These are phyloP conservation scores for Porcisia deanei DNA, from an alignment of 208 protist species.

Conservation along the genomic window DNA sequence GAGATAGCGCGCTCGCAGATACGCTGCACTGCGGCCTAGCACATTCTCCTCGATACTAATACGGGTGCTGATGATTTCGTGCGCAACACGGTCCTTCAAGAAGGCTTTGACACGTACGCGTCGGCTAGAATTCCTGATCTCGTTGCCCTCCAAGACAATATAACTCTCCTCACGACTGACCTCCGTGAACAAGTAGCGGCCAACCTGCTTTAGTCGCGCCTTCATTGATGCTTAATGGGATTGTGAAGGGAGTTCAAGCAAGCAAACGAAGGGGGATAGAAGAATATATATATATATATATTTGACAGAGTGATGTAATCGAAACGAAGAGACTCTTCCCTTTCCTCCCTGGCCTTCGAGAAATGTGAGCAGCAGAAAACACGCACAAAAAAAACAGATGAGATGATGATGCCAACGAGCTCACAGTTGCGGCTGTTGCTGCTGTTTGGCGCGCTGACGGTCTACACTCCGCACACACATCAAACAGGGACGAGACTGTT, in stretches of 20 bases:
- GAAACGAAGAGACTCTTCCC: no score
- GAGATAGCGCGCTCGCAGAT: conserved; percentile 15
- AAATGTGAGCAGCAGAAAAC: neutral
- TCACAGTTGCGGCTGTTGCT: no score
- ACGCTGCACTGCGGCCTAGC: conserved; percentile 17
- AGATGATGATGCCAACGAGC: no score
- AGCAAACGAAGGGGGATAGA: no score
- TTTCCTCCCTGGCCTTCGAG: no score
- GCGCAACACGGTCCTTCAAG: conserved; percentile 22
- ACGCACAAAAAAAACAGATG: neutral
- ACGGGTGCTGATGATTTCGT: conserved; percentile 15
- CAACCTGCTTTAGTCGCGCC: conserved; percentile 3
- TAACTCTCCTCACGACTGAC: conserved; percentile 17
- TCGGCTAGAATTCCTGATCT: conserved; percentile 7
- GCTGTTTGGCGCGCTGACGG: no score
- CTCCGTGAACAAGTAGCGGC: conserved; percentile 28
- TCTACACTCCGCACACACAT: no score
- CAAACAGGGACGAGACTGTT: no score
- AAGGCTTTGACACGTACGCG: conserved; percentile 29
- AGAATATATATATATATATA: neutral
- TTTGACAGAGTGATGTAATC: neutral
- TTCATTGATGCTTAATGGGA: neutral
- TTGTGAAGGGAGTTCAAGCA: no score
- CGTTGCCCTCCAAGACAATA: conserved; percentile 30
- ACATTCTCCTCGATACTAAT: conserved; percentile 28